A percentile compares a stretch with the other conserved stretches of the same genome.
Conservation (phyloP, 1,284 basidiomycete species). For the Cryptococcus sp. region DNA sequence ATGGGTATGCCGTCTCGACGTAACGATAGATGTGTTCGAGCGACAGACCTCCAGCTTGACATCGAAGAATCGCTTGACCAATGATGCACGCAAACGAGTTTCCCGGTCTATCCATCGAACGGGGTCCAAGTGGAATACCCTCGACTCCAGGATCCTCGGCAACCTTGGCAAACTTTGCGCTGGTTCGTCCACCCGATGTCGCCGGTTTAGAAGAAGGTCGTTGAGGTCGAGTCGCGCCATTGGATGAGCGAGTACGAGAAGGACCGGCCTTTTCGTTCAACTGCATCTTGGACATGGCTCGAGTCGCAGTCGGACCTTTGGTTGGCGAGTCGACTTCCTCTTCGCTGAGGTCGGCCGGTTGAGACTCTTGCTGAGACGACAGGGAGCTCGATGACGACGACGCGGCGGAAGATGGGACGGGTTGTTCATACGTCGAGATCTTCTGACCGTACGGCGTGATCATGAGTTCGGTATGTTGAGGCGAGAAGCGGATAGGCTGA, state of each 20-base stretch:
- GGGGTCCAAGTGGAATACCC: constrained; percentile 71
- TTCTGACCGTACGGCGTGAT: constrained; percentile 28
- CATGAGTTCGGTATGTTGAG: constrained; percentile 17
- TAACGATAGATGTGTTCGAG: constrained; percentile 94
- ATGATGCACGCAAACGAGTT: constrained; percentile 91
- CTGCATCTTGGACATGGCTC: constrained; percentile 20
- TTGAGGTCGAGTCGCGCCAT: constrained; percentile 6
- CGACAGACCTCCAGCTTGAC: constrained; percentile 74
- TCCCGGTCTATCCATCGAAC: constrained; percentile 68
- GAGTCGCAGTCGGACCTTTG: constrained; percentile 17
- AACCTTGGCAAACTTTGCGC: constrained; percentile 38
- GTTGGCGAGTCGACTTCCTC: constrained; percentile 42
- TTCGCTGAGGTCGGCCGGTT: constrained; percentile 19
- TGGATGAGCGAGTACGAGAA: neutral
- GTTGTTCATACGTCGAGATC: constrained; percentile 6
- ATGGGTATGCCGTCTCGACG: constrained; percentile 88
- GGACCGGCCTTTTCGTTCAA: constrained; percentile 12
- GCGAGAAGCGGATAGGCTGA: constrained; percentile 27
- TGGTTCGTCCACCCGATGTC: constrained; percentile 24
- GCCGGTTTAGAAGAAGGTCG: constrained; percentile 13
- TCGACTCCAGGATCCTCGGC: constrained; percentile 44
- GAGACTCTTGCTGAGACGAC: constrained; percentile 2
- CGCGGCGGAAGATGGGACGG: constrained; percentile 22
- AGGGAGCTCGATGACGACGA: constrained; percentile 12
- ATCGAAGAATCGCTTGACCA: constrained; percentile 86